These are phyloP conservation scores for Apocynum venetum DNA, from an alignment of 257 asterid genomes.

Conservation along the genomic window DNA sequence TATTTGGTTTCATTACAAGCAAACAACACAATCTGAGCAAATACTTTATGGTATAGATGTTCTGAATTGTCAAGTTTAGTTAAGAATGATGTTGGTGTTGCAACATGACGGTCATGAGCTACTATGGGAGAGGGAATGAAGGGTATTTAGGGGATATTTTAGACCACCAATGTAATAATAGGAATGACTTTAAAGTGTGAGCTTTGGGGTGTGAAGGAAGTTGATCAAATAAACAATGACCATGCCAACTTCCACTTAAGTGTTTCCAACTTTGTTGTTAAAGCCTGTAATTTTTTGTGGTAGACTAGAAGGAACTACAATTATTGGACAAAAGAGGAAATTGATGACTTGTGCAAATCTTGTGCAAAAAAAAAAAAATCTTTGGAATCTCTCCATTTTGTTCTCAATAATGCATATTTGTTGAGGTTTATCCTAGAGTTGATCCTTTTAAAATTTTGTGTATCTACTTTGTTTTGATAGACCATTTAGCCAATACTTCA, in stretches of 20 bases:
- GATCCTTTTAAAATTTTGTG: too few species aligned
- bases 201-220: neutral
- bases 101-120: too few species aligned
- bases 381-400: too few species aligned
- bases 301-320: slow-evolving; percentile 50
- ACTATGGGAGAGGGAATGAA: neutral
- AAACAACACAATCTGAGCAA: neutral
- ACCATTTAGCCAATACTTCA: too few species aligned
- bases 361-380: slow-evolving; percentile 29
- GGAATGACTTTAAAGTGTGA: neutral
- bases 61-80: too few species aligned
- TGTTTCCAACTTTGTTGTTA: neutral
- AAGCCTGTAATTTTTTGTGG: slow-evolving; percentile 4
- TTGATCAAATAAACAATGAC: neutral
- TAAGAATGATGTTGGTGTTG: too few species aligned
- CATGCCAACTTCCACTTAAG: neutral
- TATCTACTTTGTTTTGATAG: too few species aligned
- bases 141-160: neutral
- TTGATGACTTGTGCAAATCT: slow-evolving; percentile 67
- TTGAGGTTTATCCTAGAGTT: too few species aligned
- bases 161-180: neutral
- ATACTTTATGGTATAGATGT: neutral
- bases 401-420: too few species aligned
- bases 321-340: slow-evolving; percentile 68
- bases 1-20: neutral